Evolutionary conservation across 495 filamentous ascomycete genomes (phyloP), one percentile per base, ranked within the genome.

Genomic region (Daldinia grandis): DNA sequence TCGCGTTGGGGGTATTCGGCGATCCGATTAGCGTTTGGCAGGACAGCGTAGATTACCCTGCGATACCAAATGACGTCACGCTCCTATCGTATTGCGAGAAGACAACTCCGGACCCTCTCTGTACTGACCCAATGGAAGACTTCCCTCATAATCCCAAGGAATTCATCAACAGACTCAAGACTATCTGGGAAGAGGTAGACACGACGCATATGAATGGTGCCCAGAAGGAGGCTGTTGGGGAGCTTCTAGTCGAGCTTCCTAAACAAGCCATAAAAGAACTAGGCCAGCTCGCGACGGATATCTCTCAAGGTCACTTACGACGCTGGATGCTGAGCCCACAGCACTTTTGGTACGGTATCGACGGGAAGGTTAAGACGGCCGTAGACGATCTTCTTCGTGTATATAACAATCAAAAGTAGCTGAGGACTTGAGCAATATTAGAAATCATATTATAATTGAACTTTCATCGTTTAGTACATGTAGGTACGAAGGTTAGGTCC

Each of bases 301-400:
- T 73, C 21, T 5, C 61, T 3, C 19, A 49, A 3, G 72, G 72
- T 17, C 62, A 72, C 64, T 15, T 74, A 12, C 56, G 64, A 42
- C 64, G 72, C 5, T 74, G 72, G 72, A 64, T 74, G 64, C 44
- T 74, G n/a, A 74, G 68, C 14, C 72, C 72, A 38, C 17, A 74
- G 42, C 72, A 74, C n/a, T 74, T 74, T 28, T 72, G 68, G 68
- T 74, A 74, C 14, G 72, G 72, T 4, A 68, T 72, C 4, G 72
- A 71, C 24, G 67, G 67, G 25, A 73, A 31, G 12, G 65, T 68
- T 10, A 38, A 58, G 31, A 68, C 51, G 5, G 70, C 70, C 5
- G 64, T 53, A 15, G 57, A 68, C 17, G 70, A 73, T 14, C 61
- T 73, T 35, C 14, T 73, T 15, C 6, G 64, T n/a, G 24, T 61